Evolutionary conservation across 78 protist species (phyloP).

Genomic region (Speleostelium caveatum): DNA sequence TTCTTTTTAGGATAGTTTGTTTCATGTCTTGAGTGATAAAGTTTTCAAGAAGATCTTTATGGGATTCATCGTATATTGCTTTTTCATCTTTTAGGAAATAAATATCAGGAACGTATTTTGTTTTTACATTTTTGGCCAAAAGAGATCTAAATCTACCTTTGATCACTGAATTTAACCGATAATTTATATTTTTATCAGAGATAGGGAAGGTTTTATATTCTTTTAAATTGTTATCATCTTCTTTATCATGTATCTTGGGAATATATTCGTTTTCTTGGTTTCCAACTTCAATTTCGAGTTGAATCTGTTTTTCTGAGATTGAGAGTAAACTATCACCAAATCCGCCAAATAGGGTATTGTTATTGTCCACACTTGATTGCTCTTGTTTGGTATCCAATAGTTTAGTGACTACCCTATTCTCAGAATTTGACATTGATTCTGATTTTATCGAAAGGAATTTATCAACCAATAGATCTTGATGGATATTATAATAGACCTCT

Average conservation of each 20-base stretch:
- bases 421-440: too few species aligned
- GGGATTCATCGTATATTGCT: background rate
- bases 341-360: too few species aligned
- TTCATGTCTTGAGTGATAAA: slow-evolving; percentile 3
- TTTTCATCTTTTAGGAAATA: slow-evolving; percentile 20
- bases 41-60: slow-evolving; percentile 14
- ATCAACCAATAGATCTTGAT: too few species aligned
- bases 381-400: too few species aligned
- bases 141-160: slow-evolving; percentile 11
- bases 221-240: background rate
- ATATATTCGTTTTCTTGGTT: background rate
- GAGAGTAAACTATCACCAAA: too few species aligned
- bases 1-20: background rate
- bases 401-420: too few species aligned
- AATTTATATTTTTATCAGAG: slow-evolving; percentile 29
- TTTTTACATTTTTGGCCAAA: slow-evolving; percentile 31
- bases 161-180: slow-evolving; percentile 2
- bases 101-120: slow-evolving; percentile 59
- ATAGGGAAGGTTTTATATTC: background rate
- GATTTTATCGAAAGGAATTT: too few species aligned
- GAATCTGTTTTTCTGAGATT: too few species aligned
- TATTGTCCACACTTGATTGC: too few species aligned
- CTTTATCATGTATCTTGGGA: background rate
- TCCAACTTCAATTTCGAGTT: background rate
- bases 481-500: too few species aligned